Percentiles rank a stretch among this genome's conserved stretches.
Evolutionary conservation across 1,284 basidiomycete genomes (phyloP).

Genomic region (Anthracocystis panici-leucophaei): DNA sequence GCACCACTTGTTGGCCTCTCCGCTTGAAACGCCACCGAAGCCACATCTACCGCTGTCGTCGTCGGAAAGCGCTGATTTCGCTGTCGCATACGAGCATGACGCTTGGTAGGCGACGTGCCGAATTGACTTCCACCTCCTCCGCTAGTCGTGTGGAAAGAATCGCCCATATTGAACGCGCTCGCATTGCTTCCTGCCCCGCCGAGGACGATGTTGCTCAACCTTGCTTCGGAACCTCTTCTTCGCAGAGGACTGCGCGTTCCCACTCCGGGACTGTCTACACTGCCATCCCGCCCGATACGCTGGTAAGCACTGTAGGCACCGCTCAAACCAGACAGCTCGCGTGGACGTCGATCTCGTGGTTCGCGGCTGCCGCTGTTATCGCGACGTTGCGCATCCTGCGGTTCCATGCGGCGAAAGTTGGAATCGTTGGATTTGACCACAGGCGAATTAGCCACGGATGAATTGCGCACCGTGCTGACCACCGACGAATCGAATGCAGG

Average conservation of each 20-base stretch:
- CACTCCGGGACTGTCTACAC: constrained; percentile 41
- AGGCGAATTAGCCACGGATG: constrained; percentile 38
- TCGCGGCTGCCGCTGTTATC: constrained; percentile 52
- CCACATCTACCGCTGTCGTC: constrained; percentile 64
- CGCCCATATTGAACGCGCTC: constrained; percentile 26
- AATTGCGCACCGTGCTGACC: constrained; percentile 37
- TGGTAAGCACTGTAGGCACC: constrained; percentile 34
- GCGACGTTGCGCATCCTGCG: constrained; percentile 2
- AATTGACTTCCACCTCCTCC: constrained; percentile 29
- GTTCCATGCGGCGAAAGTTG: constrained; percentile 4
- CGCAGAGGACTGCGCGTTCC: constrained; percentile 17
- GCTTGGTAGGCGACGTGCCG: constrained; percentile 48
- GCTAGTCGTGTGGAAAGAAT: constrained; percentile 18
- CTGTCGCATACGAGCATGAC: constrained; percentile 19
- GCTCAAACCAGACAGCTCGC: constrained; percentile 45
- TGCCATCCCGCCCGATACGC: constrained; percentile 40
- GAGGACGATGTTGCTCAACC: constrained; percentile 28
- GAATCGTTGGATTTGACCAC: constrained; percentile 20
- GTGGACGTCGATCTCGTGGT: constrained; percentile 36
- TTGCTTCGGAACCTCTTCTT: constrained; percentile 21
- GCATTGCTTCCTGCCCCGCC: constrained; percentile 24
- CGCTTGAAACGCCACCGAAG: constrained; percentile 51
- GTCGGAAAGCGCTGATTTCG: constrained; percentile 50
- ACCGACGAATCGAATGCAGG: constrained; percentile 22
- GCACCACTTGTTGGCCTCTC: constrained; percentile 8